A percentile compares a stretch with the other conserved stretches of the same genome.
Conservation (phyloP, 345 rosid genomes). For the Gossypium australe region DNA sequence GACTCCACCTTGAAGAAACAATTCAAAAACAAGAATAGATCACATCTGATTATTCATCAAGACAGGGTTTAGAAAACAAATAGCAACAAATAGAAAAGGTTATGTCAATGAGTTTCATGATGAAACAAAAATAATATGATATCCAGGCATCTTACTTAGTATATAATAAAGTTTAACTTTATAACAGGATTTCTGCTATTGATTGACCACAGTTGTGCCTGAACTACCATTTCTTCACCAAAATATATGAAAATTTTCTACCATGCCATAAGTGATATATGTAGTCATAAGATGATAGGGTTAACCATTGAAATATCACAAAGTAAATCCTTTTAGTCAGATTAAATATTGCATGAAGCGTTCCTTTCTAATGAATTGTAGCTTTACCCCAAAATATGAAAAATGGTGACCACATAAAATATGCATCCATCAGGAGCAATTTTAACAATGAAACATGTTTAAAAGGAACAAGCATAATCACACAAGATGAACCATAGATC, state of each 20-base stretch:
- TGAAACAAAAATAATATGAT: not conserved
- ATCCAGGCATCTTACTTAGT: not conserved
- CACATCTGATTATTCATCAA: not conserved
- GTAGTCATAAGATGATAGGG: not conserved
- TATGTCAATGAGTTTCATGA: not conserved
- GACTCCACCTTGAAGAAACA: conserved; percentile 62
- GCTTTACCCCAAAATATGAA: not conserved
- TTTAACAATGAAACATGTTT: not conserved
- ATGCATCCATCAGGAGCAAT: not conserved
- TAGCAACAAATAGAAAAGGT: not conserved
- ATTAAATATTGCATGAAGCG: not conserved
- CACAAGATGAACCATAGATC: not conserved
- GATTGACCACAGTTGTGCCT: not conserved
- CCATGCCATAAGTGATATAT: not conserved
- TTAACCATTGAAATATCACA: not conserved
- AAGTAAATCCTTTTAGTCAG: not conserved
- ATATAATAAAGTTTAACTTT: not conserved
- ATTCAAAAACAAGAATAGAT: conserved; percentile 2
- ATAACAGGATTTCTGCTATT: conserved; percentile 2
- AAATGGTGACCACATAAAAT: not conserved
- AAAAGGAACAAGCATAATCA: not conserved
- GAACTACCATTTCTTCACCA: conserved; percentile 2
- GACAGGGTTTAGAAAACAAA: not conserved
- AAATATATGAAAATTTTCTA: not conserved
- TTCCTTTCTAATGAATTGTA: not conserved